These are phyloP conservation scores for Geum urbanum DNA, from an alignment of 306 rosid species.

Conservation along the genomic window DNA sequence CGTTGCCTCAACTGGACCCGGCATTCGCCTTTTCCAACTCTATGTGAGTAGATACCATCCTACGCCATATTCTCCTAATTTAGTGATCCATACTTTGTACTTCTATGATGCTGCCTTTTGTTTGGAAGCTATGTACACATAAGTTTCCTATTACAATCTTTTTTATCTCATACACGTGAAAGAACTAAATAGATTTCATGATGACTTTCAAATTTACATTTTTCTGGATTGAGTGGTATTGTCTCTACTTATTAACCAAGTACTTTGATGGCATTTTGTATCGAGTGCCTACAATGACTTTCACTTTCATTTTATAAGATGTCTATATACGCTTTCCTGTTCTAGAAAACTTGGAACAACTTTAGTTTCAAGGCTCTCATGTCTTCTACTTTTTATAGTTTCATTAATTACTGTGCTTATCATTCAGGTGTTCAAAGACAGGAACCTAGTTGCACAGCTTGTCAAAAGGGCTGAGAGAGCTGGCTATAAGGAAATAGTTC, in stretches of 20 bases:
- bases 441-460: conserved; percentile 83
- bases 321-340: too few relatives aligned
- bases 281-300: not conserved
- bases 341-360: too few relatives aligned
- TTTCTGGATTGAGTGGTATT: not conserved
- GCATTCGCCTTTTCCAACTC: conserved; percentile 93
- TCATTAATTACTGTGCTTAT: not conserved
- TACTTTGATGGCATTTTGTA: not conserved
- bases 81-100: too few relatives aligned
- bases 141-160: too few relatives aligned
- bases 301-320: not conserved
- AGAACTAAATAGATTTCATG: too few relatives aligned
- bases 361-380: not conserved
- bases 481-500: conserved; percentile 93
- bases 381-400: not conserved
- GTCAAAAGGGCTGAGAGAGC: conserved; percentile 98
- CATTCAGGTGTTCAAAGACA: conserved; percentile 71
- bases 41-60: conserved; percentile 44
- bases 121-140: too few relatives aligned
- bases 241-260: not conserved
- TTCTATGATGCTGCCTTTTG: too few relatives aligned
- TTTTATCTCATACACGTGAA: too few relatives aligned
- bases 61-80: too few relatives aligned
- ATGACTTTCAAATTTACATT: too few relatives aligned
- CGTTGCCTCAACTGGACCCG: conserved; percentile 97